Base-by-base conservation (phyloP, 768 basidiomycete genomes). In the Tephrocybe rancida region DNA sequence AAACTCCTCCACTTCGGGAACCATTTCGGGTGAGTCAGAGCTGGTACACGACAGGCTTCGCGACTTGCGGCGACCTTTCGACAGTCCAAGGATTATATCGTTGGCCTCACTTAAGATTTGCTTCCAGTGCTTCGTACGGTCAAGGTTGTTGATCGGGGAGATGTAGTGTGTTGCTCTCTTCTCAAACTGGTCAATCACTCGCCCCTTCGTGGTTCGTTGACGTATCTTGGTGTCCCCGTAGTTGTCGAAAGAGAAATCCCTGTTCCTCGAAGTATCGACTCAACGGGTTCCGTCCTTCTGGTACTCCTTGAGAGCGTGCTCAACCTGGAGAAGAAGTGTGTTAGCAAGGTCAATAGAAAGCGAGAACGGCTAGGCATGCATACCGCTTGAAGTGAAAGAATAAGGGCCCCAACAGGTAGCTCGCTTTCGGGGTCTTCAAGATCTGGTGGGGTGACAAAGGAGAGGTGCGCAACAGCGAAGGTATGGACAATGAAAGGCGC, bases 391-490 rank as follows among this genome's bases (percentile, higher is more conserved):
- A 37, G 46, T 8, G 34, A 18, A 5, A 49, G 48, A 26, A 49
- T 39, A 1, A 49, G 35, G 0, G 25, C 37, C 1, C 48, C 48
- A 19, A 49, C n/a, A 13, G 37, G 37, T 13, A 9, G 25, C 9
- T 49, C 22, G 0, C 25, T 13, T 3, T 22, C 5, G 10, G 35
- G 37, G 10, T 5, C 26, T 18, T 13, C 2, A 1, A 11, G 10
- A 5, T 27, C 21, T 19, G 37, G 26, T 1, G 11, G 37, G 9
- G 8, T 48, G 43, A 52, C 24, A 35, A 14, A 54, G 7, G 19
- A 0, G 25, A 22, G 71, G 77, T 43, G 42, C 5, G 42, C 42
- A 25, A 26, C 10, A 10, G 42, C 42, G n/a, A 43, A 43, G 24
- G 42, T 43, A 13, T 43, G 22, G 8, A 43, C 24, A 25, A 43